phyloP scores from a whole-genome alignment of 169 alveolate genomes.

The Cardiosporidium cionae region DNA sequence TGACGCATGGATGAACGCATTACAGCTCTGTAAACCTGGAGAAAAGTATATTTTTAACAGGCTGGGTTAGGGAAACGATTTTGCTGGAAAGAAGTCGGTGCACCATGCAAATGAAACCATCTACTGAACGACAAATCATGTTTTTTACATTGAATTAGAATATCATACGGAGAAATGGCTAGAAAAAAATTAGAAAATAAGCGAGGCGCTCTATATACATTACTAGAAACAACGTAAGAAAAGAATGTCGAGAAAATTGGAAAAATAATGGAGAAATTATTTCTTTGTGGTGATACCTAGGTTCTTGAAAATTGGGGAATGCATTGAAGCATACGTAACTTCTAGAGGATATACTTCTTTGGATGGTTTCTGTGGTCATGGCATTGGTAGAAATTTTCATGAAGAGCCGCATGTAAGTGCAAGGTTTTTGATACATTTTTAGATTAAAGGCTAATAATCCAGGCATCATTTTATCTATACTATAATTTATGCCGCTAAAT shows the following conservation, averaged over 20 bases:
- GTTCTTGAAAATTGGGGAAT: conserved; percentile 6
- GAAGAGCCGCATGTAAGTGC: conserved; percentile 17
- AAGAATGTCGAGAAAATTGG: too few relatives aligned
- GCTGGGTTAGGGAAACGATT: conserved; percentile 21
- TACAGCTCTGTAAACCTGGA: not conserved
- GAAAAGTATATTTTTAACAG: not conserved
- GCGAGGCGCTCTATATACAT: too few relatives aligned
- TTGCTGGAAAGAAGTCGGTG: conserved; percentile 50
- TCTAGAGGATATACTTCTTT: conserved; percentile 5
- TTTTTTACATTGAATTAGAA: not conserved
- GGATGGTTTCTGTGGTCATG: conserved; percentile 13
- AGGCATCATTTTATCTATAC: too few relatives aligned
- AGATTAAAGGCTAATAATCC: not conserved
- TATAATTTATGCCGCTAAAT: too few relatives aligned
- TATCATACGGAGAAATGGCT: too few relatives aligned
- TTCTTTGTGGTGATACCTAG: too few relatives aligned
- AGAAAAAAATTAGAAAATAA: too few relatives aligned
- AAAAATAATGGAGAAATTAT: too few relatives aligned
- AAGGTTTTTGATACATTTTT: not conserved
- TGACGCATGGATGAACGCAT: not conserved
- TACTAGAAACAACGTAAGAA: too few relatives aligned
- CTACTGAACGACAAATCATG: conserved; percentile 3
- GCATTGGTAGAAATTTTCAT: conserved; percentile 21
- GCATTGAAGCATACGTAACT: not conserved
- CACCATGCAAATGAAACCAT: conserved; percentile 10